These are phyloP conservation scores for Phytophthora idaei DNA, from an alignment of 352 stramenopile genomes.

Conservation along the genomic window DNA sequence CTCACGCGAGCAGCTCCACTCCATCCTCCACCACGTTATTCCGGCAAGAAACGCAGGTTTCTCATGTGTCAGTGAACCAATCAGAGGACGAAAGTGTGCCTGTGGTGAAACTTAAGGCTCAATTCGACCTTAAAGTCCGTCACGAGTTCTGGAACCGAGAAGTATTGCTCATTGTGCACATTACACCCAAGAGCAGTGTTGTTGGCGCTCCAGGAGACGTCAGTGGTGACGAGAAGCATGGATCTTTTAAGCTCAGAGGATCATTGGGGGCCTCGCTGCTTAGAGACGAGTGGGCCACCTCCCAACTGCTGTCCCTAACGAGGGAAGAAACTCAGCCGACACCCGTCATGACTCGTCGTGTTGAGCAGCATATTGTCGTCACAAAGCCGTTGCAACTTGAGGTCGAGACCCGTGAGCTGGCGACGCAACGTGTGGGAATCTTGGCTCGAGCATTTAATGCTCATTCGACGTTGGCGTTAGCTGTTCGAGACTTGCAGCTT, in stretches of 20 bases:
- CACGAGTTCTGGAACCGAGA: constrained; percentile 65
- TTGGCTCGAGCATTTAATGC: constrained; percentile 55
- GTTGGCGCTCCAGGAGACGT: constrained; percentile 11
- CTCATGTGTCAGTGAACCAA: constrained; percentile 27
- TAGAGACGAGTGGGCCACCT: constrained; percentile 40
- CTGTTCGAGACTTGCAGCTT: constrained; percentile 66
- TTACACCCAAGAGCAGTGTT: constrained; percentile 43
- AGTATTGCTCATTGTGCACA: constrained; percentile 55
- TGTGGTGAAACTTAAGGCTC: constrained; percentile 42
- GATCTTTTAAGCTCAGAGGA: background rate
- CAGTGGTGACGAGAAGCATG: constrained; percentile 4
- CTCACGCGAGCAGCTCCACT: constrained; percentile 18
- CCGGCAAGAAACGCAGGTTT: constrained; percentile 62
- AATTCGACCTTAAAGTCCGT: constrained; percentile 65
- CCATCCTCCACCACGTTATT: constrained; percentile 48
- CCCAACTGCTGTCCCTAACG: constrained; percentile 51
- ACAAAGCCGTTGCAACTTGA: constrained; percentile 62
- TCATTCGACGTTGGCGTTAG: constrained; percentile 44
- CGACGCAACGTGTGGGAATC: constrained; percentile 48
- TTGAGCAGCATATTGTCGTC: constrained; percentile 58
- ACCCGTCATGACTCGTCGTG: constrained; percentile 45
- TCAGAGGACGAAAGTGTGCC: constrained; percentile 1
- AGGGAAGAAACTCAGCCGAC: constrained; percentile 49
- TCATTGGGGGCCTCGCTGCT: constrained; percentile 27
- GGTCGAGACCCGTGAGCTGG: constrained; percentile 57